Base-by-base conservation (phyloP, 129 eudicot species). In the Chrysanthemum seticuspe region DNA sequence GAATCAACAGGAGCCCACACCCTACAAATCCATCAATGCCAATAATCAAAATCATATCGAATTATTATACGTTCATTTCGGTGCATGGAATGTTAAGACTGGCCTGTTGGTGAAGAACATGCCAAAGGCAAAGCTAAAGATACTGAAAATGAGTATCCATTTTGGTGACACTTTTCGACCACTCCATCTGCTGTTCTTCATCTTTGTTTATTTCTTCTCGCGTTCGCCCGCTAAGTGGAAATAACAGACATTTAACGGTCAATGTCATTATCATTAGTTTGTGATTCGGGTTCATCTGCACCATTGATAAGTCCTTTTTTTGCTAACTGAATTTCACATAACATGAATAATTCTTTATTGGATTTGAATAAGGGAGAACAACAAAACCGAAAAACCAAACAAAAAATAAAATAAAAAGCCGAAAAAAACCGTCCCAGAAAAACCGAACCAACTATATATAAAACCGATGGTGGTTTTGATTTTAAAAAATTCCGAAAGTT, bases 71-170 rank as follows among this genome's bases (percentile, higher is more conserved):
- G 19, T 14, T 63, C 3, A n/a, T 6, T 18, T 23, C 50, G 21
- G 3, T 19, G 12, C 36, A 54, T 67, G 23, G 5, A 40, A 18
- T 21, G 64, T 64, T 53, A 13, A 25, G 45, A 50, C 10, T 34
- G 31, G 83, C 96, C 96, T 84, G 89, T 80, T 82, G 73, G 87
- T 74, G 83, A 81, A 86, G 63, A 86, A 74, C 68, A 86, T 68
- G 79, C 91, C 91, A 40, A 86, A 83, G 13, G 68, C 84, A 67
- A 89, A 89, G 78, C 86, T 79, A 83, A 72, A 81, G 18, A 86
- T 78, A 81, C 87, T 76, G 52, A 82, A 76, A 27, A 82, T 68
- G 61, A 78, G 55, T 76, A 89, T 79, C 89, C 89, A 79, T 77
- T 78, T 82, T 6, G 83, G 75, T 62, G 87, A 80, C 29, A 84